Base-by-base conservation (phyloP, 2,329 filamentous ascomycete species). In the Trichoderma sp. region DNA sequence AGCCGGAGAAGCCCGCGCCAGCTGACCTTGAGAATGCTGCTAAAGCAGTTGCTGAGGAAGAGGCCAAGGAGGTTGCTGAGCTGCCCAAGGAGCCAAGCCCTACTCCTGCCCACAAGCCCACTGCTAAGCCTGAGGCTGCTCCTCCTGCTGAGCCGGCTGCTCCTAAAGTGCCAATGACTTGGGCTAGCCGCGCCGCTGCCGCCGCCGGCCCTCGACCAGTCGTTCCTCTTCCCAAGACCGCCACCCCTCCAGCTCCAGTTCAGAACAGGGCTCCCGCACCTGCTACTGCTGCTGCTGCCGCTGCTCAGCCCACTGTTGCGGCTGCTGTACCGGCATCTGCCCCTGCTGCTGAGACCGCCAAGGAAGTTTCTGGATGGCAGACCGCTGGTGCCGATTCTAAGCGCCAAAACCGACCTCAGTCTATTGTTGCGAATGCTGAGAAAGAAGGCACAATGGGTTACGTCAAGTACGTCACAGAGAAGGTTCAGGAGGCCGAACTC, bases 401-500 rank as follows among this genome's bases (percentile, higher is more conserved):
- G 85, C 90, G 93, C 77, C 92, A 96, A 79, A 90, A 90, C 75
- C 89, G 93, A 72, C 87, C 87, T 63, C 90, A 92, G 79, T 87
- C 89, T 66, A 84, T 88, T 74, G 84, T 88, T 68, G 84, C 83
- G 61, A 79, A 84, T 30, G 80, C 82, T 58, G 91, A 94, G 76
- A 91, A 93, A 76, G 91, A 95, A 71, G 88, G 88, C 71, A 90
- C 90, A 66, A 87, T 94, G 74, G 96, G 91, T 24, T 98, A 97
- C 80, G 93, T 99, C 80, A 97, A 97, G 85, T 97, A 95, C 75
- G 95, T 98, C 60, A 95, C 90, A 60, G 94, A 97, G 39, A 94
- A 94, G 82, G 90, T 99, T 64, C 87, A 92, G 77, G 86, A 89
- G 16, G 87, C 89, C 51, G 88, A 93, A 58, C 84, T 99, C 70